Percentiles rank a stretch among this genome's conserved stretches.
phyloP scores from a whole-genome alignment of 2,329 filamentous ascomycete genomes.

The Coniochaeta pulveracea region DNA sequence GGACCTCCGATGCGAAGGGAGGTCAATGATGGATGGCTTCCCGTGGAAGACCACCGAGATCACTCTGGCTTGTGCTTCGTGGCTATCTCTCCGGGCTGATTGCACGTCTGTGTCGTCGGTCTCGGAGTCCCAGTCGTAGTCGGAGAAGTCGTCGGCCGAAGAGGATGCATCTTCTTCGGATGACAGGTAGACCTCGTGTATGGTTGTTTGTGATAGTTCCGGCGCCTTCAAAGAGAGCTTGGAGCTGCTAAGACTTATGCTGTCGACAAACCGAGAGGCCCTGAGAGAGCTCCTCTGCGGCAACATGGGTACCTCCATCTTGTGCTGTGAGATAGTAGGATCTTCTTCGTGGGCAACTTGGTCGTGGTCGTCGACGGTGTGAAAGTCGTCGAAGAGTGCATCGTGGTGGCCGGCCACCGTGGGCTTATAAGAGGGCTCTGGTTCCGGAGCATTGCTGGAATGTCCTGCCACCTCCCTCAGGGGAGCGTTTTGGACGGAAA shows the following conservation, averaged over 20 bases:
- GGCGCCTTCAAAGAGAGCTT: conserved; percentile 17
- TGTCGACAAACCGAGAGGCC: conserved; percentile 32
- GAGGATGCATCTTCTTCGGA: conserved; percentile 56
- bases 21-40: conserved; percentile 45
- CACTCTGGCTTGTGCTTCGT: conserved; percentile 44
- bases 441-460: conserved; percentile 7
- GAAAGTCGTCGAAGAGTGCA: conserved; percentile 10
- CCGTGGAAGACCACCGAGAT: conserved; percentile 49
- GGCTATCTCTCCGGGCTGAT: conserved; percentile 27
- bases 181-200: conserved; percentile 52
- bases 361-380: conserved; percentile 8
- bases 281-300: conserved; percentile 39
- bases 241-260: conserved; percentile 14
- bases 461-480: conserved; percentile 8
- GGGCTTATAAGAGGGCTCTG: conserved; percentile 7
- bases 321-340: conserved; percentile 4
- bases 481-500: conserved; percentile 8
- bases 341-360: conserved; percentile 8
- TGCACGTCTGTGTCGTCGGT: conserved; percentile 17
- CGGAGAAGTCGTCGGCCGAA: conserved; percentile 41
- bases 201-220: conserved; percentile 24
- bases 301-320: conserved; percentile 27
- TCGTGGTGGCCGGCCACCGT: conserved; percentile 9
- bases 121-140: conserved; percentile 23
- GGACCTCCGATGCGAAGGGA: conserved; percentile 30